Evolutionary conservation across 139 green algal genomes (phyloP).

Genomic region (Coelastrella sp.): DNA sequence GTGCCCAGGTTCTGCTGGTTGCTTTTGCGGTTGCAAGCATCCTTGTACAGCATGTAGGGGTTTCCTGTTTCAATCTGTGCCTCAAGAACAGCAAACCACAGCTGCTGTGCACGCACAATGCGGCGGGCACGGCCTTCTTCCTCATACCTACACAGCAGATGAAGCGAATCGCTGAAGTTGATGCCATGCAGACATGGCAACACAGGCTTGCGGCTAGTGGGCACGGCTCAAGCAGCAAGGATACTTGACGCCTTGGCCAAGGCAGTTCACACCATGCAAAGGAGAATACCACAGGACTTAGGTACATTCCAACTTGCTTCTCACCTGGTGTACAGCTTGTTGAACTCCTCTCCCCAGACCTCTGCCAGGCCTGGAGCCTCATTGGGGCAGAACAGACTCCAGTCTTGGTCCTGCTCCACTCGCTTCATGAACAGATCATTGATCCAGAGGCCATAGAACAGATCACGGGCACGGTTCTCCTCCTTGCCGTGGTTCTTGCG

Average conservation of each 20-base stretch:
- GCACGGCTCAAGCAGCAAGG: too few relatives aligned
- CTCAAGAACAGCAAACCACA: slow-evolving; percentile 99
- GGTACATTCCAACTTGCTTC: slow-evolving; percentile 62
- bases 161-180: neutral
- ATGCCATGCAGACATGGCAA: neutral
- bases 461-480: slow-evolving; percentile 93
- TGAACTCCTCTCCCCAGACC: slow-evolving; percentile 94
- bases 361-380: slow-evolving; percentile 96
- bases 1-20: slow-evolving; percentile 96
- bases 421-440: slow-evolving; percentile 93
- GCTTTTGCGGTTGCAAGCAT: slow-evolving; percentile 95
- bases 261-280: too few relatives aligned
- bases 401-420: slow-evolving; percentile 88
- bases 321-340: slow-evolving; percentile 85
- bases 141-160: slow-evolving; percentile 72
- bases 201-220: neutral
- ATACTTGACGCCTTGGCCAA: too few relatives aligned
- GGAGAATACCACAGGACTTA: neutral
- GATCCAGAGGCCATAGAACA: slow-evolving; percentile 99
- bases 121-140: slow-evolving; percentile 77
- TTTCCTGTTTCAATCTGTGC: slow-evolving; percentile 99
- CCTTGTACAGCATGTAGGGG: slow-evolving; percentile 99
- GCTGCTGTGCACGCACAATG: slow-evolving; percentile 94
- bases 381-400: slow-evolving; percentile 98
- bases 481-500: slow-evolving; percentile 99